Conservation (phyloP, 441 rosid genomes). For the Metrosideros polymorpha region DNA sequence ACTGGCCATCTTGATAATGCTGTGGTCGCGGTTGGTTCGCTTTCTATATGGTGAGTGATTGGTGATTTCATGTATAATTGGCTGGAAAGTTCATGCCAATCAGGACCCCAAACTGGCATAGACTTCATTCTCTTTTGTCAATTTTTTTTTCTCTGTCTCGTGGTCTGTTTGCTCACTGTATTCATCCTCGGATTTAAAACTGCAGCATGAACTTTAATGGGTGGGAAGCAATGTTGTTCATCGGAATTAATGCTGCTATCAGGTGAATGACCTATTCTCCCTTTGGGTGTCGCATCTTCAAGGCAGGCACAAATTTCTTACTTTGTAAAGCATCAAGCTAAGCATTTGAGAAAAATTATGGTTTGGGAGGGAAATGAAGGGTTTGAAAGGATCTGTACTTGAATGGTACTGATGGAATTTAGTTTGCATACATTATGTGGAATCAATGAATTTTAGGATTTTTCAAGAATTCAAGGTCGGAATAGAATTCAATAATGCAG, state of each 20-base stretch:
- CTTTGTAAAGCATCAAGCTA: neutral
- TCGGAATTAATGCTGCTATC: slow-evolving; percentile 68
- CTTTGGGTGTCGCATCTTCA: neutral
- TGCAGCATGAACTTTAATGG: slow-evolving; percentile 70
- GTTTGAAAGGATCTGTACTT: neutral
- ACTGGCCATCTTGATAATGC: slow-evolving; percentile 67
- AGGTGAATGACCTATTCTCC: slow-evolving; percentile 27
- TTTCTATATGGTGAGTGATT: slow-evolving; percentile 62
- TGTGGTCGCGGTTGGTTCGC: slow-evolving; percentile 59
- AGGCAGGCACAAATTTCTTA: neutral
- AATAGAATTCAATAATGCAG: neutral
- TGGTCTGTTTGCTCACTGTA: neutral
- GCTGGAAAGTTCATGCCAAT: neutral
- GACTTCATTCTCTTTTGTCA: neutral
- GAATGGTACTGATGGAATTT: neutral
- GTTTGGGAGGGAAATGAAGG: neutral
- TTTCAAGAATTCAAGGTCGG: neutral
- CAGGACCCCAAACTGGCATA: neutral
- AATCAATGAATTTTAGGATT: neutral
- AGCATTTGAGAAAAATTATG: neutral
- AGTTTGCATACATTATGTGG: neutral
- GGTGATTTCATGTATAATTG: neutral
- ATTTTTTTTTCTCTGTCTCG: neutral
- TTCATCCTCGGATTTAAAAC: neutral
- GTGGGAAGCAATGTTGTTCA: slow-evolving; percentile 57